Evolutionary conservation across 257 asterid genomes (phyloP).

Genomic region (Fraxinus cuspidata): DNA sequence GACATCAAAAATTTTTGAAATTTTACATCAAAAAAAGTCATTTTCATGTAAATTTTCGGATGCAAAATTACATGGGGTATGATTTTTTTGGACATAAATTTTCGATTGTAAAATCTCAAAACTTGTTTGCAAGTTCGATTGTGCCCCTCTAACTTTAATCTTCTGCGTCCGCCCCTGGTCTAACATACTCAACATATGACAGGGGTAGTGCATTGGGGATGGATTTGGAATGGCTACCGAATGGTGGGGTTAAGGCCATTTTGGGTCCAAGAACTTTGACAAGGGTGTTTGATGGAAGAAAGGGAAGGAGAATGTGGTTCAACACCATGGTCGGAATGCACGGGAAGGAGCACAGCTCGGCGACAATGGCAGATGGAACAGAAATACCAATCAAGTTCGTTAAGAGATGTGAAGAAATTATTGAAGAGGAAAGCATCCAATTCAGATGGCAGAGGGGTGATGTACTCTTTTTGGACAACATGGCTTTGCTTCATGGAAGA

Average conservation of each 20-base stretch:
- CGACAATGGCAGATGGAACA: constrained; percentile 73
- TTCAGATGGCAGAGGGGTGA: constrained; percentile 89
- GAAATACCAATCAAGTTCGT: constrained; percentile 57
- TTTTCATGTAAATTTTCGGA: too few relatives aligned
- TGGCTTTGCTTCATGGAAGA: constrained; percentile 74
- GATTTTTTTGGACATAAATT: too few relatives aligned
- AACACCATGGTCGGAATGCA: constrained; percentile 83
- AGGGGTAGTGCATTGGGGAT: constrained; percentile 73
- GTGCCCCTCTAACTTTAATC: too few relatives aligned
- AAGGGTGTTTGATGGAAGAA: constrained; percentile 70
- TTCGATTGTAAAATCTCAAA: too few relatives aligned
- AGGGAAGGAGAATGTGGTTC: constrained; percentile 83
- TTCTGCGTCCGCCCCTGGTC: too few relatives aligned
- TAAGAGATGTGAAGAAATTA: constrained; percentile 73
- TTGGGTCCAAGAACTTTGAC: constrained; percentile 69
- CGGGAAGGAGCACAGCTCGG: constrained; percentile 83
- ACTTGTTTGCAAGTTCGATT: too few relatives aligned
- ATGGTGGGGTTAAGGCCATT: constrained; percentile 59
- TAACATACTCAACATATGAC: background rate
- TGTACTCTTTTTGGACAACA: constrained; percentile 68
- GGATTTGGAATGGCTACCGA: constrained; percentile 80
- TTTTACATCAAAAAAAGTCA: too few relatives aligned
- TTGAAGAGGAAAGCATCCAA: constrained; percentile 89
- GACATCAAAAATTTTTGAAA: too few relatives aligned
- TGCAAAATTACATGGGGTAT: too few relatives aligned